phyloP scores from a whole-genome alignment of 805 yeast species.

The Pichia californica region DNA sequence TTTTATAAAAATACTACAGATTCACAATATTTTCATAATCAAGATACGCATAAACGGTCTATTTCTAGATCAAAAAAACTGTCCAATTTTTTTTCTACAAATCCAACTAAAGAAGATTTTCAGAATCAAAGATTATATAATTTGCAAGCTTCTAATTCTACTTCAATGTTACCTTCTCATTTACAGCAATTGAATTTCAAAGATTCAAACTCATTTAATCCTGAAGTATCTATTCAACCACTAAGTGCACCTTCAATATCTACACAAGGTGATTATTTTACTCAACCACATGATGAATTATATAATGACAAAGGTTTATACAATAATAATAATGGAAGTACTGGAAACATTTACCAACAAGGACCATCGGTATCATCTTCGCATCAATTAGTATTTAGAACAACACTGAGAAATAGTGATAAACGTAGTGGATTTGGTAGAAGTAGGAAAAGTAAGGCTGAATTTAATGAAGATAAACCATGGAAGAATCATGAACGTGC shows the following conservation, averaged over 20 bases:
- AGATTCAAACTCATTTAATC: background rate
- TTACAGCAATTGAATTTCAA: background rate
- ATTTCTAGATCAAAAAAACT: conserved; percentile 6
- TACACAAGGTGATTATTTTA: background rate
- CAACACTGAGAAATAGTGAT: conserved; percentile 38
- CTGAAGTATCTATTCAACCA: background rate
- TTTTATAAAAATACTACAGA: background rate
- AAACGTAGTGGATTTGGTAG: conserved; percentile 21
- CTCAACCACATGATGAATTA: background rate
- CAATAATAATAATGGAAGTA: background rate
- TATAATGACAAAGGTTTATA: background rate
- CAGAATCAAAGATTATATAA: background rate
- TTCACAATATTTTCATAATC: background rate
- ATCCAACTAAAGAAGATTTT: background rate
- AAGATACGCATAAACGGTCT: background rate
- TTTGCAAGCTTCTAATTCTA: background rate
- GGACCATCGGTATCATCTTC: background rate
- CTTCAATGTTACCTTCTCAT: conserved; percentile 2
- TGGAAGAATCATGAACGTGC: conserved; percentile 78
- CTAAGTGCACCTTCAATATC: background rate
- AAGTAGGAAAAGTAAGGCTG: conserved; percentile 29
- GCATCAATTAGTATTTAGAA: conserved; percentile 36
- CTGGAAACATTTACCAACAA: background rate
- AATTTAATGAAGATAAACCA: conserved; percentile 83
- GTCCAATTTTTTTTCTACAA: conserved; percentile 4